Evolutionary conservation across 2,329 filamentous ascomycete genomes (phyloP).

Genomic region (Neofusicoccum umdonicola): DNA sequence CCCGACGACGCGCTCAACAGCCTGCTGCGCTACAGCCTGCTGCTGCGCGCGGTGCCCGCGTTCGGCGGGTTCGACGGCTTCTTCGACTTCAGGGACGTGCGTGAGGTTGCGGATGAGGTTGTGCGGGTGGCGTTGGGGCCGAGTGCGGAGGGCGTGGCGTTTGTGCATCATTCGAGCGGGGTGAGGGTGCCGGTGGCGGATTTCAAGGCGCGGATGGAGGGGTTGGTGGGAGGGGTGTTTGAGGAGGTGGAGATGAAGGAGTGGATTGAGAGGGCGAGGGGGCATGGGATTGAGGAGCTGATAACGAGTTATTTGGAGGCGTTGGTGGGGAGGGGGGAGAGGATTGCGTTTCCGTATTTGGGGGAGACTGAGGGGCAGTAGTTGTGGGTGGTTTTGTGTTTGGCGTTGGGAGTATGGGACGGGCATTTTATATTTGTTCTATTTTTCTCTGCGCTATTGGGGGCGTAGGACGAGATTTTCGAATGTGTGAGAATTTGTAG

Average conservation of each 20-base stretch:
- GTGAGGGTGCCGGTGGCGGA: neutral
- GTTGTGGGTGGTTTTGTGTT: no score
- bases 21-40: conserved; percentile 17
- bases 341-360: no score
- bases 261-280: neutral
- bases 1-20: no score
- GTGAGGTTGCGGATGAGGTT: neutral
- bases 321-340: neutral
- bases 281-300: neutral
- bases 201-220: neutral
- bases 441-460: no score
- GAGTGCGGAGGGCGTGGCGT: neutral
- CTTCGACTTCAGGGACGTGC: neutral
- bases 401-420: no score
- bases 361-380: no score
- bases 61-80: neutral
- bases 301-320: neutral
- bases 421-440: no score
- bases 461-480: no score
- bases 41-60: conserved; percentile 20
- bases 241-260: neutral
- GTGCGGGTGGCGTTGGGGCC: neutral
- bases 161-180: neutral
- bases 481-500: no score
- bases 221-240: neutral